These are phyloP conservation scores for Schwanniomyces polymorphus DNA, from an alignment of 805 yeast genomes.

Conservation along the genomic window DNA sequence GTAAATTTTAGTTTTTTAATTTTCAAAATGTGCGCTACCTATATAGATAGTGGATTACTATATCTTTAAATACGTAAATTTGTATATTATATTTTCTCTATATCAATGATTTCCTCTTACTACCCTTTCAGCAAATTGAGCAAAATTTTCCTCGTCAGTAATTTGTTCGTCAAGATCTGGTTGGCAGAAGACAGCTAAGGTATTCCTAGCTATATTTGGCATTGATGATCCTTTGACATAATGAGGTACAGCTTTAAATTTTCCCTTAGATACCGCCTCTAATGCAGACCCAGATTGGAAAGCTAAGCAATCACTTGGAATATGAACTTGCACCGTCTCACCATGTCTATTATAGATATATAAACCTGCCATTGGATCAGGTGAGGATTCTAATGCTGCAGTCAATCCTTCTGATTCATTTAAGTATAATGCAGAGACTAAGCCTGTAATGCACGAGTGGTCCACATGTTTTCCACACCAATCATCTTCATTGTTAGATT, in stretches of 20 bases:
- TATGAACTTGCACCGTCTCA: slow-evolving; percentile 46
- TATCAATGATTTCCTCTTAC: slow-evolving; percentile 37
- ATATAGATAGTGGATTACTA: neutral
- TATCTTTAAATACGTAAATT: no score
- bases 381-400: slow-evolving; percentile 27
- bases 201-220: slow-evolving; percentile 46
- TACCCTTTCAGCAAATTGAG: slow-evolving; percentile 46
- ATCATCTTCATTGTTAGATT: slow-evolving; percentile 21
- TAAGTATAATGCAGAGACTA: slow-evolving; percentile 54
- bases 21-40: neutral
- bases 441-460: slow-evolving; percentile 60
- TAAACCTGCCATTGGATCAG: slow-evolving; percentile 50
- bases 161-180: slow-evolving; percentile 54
- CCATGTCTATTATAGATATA: slow-evolving; percentile 49
- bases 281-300: slow-evolving; percentile 63
- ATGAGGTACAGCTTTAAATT: slow-evolving; percentile 60
- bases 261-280: slow-evolving; percentile 47
- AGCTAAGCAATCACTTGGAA: slow-evolving; percentile 56
- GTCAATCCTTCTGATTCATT: slow-evolving; percentile 33
- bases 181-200: slow-evolving; percentile 63
- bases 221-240: slow-evolving; percentile 46
- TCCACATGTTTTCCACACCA: slow-evolving; percentile 69
- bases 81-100: neutral
- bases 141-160: slow-evolving; percentile 47
- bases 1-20: neutral